These are phyloP conservation scores for Citeromyces hawaiiensis DNA, from an alignment of 1,139 yeast genomes.

Conservation along the genomic window DNA sequence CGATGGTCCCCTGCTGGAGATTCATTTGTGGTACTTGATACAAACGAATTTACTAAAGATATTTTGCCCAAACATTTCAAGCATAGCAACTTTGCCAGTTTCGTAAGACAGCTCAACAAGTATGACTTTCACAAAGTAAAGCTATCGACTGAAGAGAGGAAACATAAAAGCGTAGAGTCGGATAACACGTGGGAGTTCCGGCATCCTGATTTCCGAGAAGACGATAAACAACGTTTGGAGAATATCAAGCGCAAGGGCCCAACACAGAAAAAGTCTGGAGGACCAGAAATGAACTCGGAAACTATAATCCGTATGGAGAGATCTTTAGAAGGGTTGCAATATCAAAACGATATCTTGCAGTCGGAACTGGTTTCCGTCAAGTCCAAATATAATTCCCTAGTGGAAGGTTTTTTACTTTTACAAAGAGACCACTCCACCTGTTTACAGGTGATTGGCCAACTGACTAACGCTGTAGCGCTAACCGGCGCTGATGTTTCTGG, in stretches of 20 bases:
- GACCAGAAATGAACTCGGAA: conserved; percentile 31
- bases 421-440: conserved; percentile 45
- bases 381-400: conserved; percentile 48
- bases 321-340: too few species aligned
- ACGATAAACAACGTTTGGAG: conserved; percentile 60
- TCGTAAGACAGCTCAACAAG: conserved; percentile 88
- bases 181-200: conserved; percentile 91
- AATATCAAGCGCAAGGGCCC: conserved; percentile 77
- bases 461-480: conserved; percentile 34
- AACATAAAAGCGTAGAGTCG: conserved; percentile 44
- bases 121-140: conserved; percentile 94
- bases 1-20: conserved; percentile 79
- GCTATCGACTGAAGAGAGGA: conserved; percentile 40
- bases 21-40: conserved; percentile 78
- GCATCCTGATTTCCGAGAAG: conserved; percentile 74
- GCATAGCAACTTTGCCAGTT: conserved; percentile 87
- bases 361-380: conserved; percentile 33
- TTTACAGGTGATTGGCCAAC: conserved; percentile 32
- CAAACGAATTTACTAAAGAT: conserved; percentile 76
- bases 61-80: conserved; percentile 86
- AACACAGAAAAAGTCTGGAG: conserved; percentile 28
- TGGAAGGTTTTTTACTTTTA: conserved; percentile 44
- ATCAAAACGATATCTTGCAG: conserved; percentile 18
- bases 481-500: conserved; percentile 61
- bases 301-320: conserved; percentile 23